These are phyloP conservation scores for Myrmaecium sp. DNA, from an alignment of 2,329 filamentous ascomycete species.

Conservation along the genomic window DNA sequence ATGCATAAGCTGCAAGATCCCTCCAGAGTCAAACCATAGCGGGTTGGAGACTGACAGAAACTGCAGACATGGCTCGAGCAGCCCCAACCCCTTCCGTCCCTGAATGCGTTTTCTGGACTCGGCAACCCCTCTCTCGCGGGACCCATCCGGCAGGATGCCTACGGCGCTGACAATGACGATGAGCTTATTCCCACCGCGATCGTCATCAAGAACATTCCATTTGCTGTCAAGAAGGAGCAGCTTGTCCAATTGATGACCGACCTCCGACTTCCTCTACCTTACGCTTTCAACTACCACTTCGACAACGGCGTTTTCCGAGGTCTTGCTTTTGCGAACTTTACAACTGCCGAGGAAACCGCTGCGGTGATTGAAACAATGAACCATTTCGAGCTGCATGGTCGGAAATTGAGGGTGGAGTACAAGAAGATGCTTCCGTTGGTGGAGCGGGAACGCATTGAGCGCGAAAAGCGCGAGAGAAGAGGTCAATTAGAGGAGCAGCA, in stretches of 20 bases:
- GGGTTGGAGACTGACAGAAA: slow-evolving; percentile 6
- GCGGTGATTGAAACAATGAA: slow-evolving; percentile 89
- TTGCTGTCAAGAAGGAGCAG: slow-evolving; percentile 94
- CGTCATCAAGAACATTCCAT: slow-evolving; percentile 98
- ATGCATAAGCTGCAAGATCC: slow-evolving; percentile 2
- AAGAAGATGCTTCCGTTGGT: slow-evolving; percentile 98
- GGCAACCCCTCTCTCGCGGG: slow-evolving; percentile 15
- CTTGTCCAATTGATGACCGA: slow-evolving; percentile 88
- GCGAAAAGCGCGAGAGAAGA: slow-evolving; percentile 89
- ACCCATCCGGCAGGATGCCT: slow-evolving; percentile 25
- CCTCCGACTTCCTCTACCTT: slow-evolving; percentile 81
- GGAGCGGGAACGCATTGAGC: slow-evolving; percentile 87
- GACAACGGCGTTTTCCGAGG: slow-evolving; percentile 95
- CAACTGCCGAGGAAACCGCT: slow-evolving; percentile 82
- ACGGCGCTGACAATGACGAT: slow-evolving; percentile 43
- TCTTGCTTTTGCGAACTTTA: slow-evolving; percentile 95
- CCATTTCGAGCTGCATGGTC: slow-evolving; percentile 83
- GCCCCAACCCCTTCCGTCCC: slow-evolving; percentile 25
- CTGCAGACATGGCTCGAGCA: slow-evolving; percentile 47
- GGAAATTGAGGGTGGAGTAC: slow-evolving; percentile 92
- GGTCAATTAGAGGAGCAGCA: slow-evolving; percentile 97
- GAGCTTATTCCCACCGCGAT: slow-evolving; percentile 96
- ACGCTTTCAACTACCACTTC: slow-evolving; percentile 99
- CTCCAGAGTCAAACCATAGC: not conserved
- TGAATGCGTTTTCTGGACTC: slow-evolving; percentile 21